A percentile compares a stretch with the other conserved stretches of the same genome.
phyloP scores from a whole-genome alignment of 192 early-diverging fungal species.

The Obelidium mucronatum region DNA sequence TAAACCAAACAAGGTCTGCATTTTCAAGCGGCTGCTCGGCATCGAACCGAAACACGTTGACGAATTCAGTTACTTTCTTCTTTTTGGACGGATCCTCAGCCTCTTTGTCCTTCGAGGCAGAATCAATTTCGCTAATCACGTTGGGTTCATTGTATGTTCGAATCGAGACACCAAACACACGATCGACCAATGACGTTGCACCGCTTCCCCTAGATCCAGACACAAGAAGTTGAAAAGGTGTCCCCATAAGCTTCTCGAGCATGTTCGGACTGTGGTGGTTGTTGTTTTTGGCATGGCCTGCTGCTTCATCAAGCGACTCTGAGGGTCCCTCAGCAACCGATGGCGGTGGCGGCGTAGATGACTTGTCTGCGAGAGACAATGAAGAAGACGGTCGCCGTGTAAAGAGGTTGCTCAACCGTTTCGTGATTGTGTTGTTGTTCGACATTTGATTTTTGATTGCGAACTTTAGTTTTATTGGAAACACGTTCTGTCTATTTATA shows the following conservation, averaged over 20 bases:
- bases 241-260: background rate
- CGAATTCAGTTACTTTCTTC: background rate
- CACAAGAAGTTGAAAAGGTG: background rate
- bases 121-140: background rate
- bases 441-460: too few species aligned
- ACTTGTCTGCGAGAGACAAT: too few species aligned
- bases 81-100: background rate
- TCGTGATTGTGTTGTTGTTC: too few species aligned
- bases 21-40: background rate
- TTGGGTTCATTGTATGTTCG: background rate
- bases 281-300: too few species aligned
- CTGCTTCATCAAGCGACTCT: too few species aligned
- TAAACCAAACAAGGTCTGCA: background rate
- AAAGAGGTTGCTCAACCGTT: too few species aligned
- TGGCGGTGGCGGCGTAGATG: too few species aligned
- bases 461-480: too few species aligned
- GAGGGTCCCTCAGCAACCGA: too few species aligned
- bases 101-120: background rate
- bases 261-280: too few species aligned
- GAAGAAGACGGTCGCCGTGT: too few species aligned
- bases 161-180: constrained; percentile 12
- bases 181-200: background rate
- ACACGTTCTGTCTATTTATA: too few species aligned
- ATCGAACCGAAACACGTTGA: background rate
- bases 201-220: background rate